Conservation (phyloP, 106 monocot species). For the Hemerocallis citrina region DNA sequence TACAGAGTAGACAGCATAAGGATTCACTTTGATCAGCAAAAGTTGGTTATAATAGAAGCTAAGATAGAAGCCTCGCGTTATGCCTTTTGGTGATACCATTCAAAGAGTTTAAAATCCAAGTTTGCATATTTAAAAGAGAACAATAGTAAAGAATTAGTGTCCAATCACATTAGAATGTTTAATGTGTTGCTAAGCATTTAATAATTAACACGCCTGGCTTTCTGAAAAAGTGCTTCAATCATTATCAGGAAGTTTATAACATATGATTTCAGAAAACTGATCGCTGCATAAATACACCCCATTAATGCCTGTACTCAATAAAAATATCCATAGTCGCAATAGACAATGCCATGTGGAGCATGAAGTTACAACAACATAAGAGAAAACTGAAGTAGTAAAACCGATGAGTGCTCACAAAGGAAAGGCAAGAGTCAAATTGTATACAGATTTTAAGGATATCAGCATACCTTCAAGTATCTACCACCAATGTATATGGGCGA, state of each 20-base stretch:
- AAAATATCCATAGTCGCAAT: not conserved
- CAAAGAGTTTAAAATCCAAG: too few relatives aligned
- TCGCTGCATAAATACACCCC: not conserved
- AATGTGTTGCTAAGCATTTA: too few relatives aligned
- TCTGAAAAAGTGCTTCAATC: not conserved
- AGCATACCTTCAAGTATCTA: slow-evolving; percentile 85
- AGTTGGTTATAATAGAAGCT: too few relatives aligned
- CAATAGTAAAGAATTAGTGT: too few relatives aligned
- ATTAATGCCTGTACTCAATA: not conserved
- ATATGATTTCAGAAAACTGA: not conserved
- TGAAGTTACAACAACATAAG: not conserved
- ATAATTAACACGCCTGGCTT: too few relatives aligned
- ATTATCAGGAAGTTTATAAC: not conserved
- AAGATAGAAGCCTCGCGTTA: too few relatives aligned
- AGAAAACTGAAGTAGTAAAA: not conserved
- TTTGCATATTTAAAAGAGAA: too few relatives aligned
- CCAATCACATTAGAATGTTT: too few relatives aligned
- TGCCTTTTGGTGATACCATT: too few relatives aligned
- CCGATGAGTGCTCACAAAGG: not conserved
- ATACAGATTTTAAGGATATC: not conserved
- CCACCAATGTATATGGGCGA: slow-evolving; percentile 83
- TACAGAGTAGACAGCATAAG: too few relatives aligned
- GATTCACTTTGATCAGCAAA: too few relatives aligned
- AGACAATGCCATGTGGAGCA: not conserved
- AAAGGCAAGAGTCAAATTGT: not conserved